A percentile compares a stretch with the other conserved stretches of the same genome.
These are phyloP conservation scores for Hypoxylon sp. DNA, from an alignment of 2,329 filamentous ascomycete genomes.

Conservation along the genomic window DNA sequence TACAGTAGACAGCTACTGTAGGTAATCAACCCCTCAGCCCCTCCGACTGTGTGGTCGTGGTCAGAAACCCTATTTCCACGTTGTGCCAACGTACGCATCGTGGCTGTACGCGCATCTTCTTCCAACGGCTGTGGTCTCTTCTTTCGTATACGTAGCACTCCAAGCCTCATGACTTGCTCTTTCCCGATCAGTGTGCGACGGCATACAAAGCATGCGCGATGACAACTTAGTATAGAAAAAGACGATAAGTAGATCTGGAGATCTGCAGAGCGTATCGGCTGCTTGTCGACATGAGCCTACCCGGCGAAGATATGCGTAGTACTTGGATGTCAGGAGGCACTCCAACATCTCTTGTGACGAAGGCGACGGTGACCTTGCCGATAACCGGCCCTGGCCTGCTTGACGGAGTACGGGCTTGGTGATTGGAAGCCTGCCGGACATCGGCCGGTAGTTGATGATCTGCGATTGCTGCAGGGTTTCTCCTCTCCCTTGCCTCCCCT, in stretches of 20 bases:
- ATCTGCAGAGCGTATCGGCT: neutral
- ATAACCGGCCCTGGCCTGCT: conserved; percentile 23
- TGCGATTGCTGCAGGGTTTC: conserved; percentile 26
- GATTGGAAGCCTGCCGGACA: conserved; percentile 24
- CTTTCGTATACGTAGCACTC: too few species aligned
- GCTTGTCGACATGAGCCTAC: neutral
- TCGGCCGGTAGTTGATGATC: conserved; percentile 36
- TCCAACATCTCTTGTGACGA: conserved; percentile 5
- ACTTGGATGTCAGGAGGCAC: neutral
- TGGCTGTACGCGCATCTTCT: neutral
- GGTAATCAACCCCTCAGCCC: conserved; percentile 2
- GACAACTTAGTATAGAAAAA: too few species aligned
- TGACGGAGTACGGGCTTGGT: conserved; percentile 14
- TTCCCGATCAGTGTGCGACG: neutral
- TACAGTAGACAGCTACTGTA: too few species aligned
- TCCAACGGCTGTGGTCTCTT: neutral
- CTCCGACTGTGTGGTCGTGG: neutral
- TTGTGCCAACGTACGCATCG: conserved; percentile 9
- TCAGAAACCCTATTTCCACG: conserved; percentile 20
- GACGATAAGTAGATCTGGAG: neutral
- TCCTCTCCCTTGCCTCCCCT: too few species aligned
- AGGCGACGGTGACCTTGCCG: conserved; percentile 15
- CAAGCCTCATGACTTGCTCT: neutral
- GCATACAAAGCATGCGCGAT: neutral
- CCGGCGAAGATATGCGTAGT: neutral